Conservation (phyloP, 1,139 yeast species). For the Citeromyces hawaiiensis region DNA sequence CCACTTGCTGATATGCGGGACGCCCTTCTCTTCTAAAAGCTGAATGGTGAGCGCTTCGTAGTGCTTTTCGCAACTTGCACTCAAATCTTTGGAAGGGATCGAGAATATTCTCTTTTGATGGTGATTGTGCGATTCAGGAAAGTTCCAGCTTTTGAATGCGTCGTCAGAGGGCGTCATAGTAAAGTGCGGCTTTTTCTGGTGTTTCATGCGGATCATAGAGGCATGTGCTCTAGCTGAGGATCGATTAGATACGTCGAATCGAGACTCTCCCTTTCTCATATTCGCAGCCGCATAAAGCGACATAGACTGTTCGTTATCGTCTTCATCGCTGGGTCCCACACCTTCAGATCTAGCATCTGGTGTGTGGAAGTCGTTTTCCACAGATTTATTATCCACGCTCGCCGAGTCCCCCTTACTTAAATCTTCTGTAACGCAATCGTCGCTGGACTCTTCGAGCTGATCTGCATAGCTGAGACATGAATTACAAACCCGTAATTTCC, state of each 20-base stretch:
- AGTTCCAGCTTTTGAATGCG: background rate
- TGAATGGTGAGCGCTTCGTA: slow-evolving; percentile 39
- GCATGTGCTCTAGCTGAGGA: background rate
- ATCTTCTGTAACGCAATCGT: slow-evolving; percentile 19
- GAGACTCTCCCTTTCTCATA: slow-evolving; percentile 9
- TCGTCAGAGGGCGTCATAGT: slow-evolving; percentile 1
- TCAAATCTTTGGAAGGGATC: slow-evolving; percentile 5
- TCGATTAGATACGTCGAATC: background rate
- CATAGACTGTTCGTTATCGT: slow-evolving; percentile 27
- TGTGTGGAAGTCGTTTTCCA: slow-evolving; percentile 5
- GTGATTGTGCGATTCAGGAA: background rate
- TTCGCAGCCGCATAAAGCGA: slow-evolving; percentile 24
- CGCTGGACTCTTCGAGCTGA: slow-evolving; percentile 50
- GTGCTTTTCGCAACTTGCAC: slow-evolving; percentile 22
- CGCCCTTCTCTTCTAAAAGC: slow-evolving; percentile 53
- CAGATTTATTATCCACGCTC: slow-evolving; percentile 2
- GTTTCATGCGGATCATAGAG: background rate
- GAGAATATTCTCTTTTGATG: slow-evolving; percentile 6
- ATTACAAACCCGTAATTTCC: slow-evolving; percentile 67
- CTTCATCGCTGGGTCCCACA: slow-evolving; percentile 9
- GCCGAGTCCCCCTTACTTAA: slow-evolving; percentile 6
- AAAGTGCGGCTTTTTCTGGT: background rate
- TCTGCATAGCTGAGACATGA: slow-evolving; percentile 58
- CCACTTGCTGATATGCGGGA: slow-evolving; percentile 49
- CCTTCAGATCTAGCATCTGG: background rate